Base-by-base conservation (phyloP, 768 basidiomycete genomes). In the Agrocybe pediades region DNA sequence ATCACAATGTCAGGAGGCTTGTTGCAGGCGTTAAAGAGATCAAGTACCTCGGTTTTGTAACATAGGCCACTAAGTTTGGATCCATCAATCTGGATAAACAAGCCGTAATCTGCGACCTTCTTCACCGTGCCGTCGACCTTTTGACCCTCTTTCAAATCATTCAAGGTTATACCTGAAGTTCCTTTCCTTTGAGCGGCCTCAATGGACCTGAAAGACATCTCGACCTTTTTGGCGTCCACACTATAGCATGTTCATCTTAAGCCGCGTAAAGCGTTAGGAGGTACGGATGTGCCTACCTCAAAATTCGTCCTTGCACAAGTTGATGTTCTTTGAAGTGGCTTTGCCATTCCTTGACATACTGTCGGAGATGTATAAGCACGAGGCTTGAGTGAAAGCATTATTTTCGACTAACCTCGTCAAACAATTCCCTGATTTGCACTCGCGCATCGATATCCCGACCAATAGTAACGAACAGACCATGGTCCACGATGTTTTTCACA, bases 301-400 rank as follows among this genome's bases (percentile, higher is more conserved):
- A 70, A 63, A 98, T 83, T 47, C 90, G 84, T 45, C 95, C 96
- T 58, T 86, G 88, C 11, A 97, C 92, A 2, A 98, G 68, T 62
- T 98, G 93, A 61, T 91, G 86, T 36, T 80, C 72, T 56, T 80
- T 71, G 69, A 98, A 98, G 19, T 79, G 82, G 23, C 79, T 74
- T 72, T 95, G 89, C 96, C 96, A 99, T 36, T 98, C 95, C 71
- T 98, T 97, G 63, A 98, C n/a, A n/a, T n/a, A n/a, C n/a, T n/a
- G n/a, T n/a, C n/a, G n/a, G n/a, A n/a, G n/a, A n/a, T n/a, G n/a
- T n/a, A n/a, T n/a, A n/a, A n/a, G n/a, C n/a, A n/a, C n/a, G n/a
- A n/a, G n/a, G n/a, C n/a, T n/a, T n/a, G n/a, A n/a, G n/a, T n/a
- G n/a, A n/a, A n/a, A n/a, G n/a, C n/a, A n/a, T n/a, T n/a, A 24